Evolutionary conservation across 2,329 filamentous ascomycete species (phyloP).

Genomic region (Periconia digitata): DNA sequence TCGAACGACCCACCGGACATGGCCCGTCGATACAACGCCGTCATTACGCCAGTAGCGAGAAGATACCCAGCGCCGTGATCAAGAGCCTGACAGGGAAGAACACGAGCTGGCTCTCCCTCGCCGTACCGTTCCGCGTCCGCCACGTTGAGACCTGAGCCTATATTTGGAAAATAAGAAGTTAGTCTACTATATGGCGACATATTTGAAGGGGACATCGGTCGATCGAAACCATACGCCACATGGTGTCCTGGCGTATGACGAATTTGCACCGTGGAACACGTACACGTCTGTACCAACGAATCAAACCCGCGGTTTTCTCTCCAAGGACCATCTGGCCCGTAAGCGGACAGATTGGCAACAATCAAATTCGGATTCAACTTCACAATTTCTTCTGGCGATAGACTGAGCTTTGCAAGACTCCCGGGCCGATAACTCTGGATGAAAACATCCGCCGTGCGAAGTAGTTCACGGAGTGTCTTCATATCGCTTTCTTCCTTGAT

Average conservation of each 20-base stretch:
- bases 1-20: slow-evolving; percentile 51
- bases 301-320: slow-evolving; percentile 55
- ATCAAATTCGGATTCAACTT: slow-evolving; percentile 50
- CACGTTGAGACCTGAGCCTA: slow-evolving; percentile 55
- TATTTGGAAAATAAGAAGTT: too few species aligned
- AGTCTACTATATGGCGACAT: too few species aligned
- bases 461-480: slow-evolving; percentile 44
- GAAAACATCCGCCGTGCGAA: slow-evolving; percentile 56
- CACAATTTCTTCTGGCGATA: slow-evolving; percentile 44
- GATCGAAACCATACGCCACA: too few species aligned
- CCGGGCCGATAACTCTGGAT: slow-evolving; percentile 57
- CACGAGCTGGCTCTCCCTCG: slow-evolving; percentile 43
- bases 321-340: slow-evolving; percentile 54
- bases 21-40: slow-evolving; percentile 54
- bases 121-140: slow-evolving; percentile 55
- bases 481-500: slow-evolving; percentile 48
- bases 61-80: slow-evolving; percentile 60
- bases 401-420: slow-evolving; percentile 48
- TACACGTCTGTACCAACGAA: slow-evolving; percentile 58
- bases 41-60: slow-evolving; percentile 55
- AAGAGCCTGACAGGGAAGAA: slow-evolving; percentile 57
- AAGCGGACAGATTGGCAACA: slow-evolving; percentile 57
- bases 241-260: too few species aligned
- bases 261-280: too few species aligned
- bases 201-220: too few species aligned